phyloP scores from a whole-genome alignment of 257 asterid genomes.

The Solanum appendiculatum region DNA sequence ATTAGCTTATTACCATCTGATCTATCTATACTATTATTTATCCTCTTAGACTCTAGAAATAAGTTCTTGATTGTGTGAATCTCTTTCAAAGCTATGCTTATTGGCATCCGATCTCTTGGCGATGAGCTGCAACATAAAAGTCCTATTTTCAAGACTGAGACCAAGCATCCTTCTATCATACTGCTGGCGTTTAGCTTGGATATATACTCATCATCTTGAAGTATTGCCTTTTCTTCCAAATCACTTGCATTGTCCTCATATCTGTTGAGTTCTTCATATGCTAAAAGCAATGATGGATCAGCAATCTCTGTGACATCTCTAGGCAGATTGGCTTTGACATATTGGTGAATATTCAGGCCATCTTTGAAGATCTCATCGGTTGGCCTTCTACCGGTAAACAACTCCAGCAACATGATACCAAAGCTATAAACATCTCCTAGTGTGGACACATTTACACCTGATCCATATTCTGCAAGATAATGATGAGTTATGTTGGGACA shows the following conservation, averaged over 20 bases:
- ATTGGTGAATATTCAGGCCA: slow-evolving; percentile 22
- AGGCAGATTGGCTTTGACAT: slow-evolving; percentile 16
- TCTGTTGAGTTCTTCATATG: background rate
- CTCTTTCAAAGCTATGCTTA: background rate
- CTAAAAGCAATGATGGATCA: slow-evolving; percentile 1
- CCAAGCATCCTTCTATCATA: background rate
- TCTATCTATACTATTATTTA: background rate
- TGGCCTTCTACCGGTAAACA: slow-evolving; percentile 35
- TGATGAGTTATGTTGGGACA: background rate
- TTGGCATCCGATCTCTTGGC: background rate
- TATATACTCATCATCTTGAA: background rate
- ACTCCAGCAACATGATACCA: slow-evolving; percentile 41
- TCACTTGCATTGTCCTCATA: background rate
- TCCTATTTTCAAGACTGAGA: background rate
- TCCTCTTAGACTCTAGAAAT: background rate
- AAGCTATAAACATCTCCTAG: slow-evolving; percentile 40
- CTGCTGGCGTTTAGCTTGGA: background rate
- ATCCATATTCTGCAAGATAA: slow-evolving; percentile 31
- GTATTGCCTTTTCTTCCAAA: background rate
- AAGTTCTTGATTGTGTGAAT: background rate
- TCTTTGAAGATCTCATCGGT: slow-evolving; percentile 21
- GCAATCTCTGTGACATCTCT: slow-evolving; percentile 9
- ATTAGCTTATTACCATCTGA: background rate
- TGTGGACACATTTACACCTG: slow-evolving; percentile 21
- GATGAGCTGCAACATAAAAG: slow-evolving; percentile 9